These are phyloP conservation scores for Naegleria gruberi DNA, from an alignment of 208 protist species.

Conservation along the genomic window DNA sequence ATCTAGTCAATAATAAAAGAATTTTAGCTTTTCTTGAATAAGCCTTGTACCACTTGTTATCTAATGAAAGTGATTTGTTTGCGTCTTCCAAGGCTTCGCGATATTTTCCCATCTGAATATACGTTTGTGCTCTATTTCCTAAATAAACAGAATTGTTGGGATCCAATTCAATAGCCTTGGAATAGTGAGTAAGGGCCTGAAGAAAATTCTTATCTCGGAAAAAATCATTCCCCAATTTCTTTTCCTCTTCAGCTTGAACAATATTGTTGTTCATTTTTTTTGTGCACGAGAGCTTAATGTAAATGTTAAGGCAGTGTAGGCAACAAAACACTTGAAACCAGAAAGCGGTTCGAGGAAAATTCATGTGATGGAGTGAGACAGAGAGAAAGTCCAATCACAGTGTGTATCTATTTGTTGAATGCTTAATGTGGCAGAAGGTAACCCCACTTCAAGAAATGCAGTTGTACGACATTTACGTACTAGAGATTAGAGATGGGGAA, in stretches of 20 bases:
- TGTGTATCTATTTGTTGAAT: too few relatives aligned
- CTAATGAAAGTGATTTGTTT: constrained; percentile 82
- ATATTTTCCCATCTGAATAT: constrained; percentile 81
- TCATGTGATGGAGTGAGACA: too few relatives aligned
- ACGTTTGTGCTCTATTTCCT: constrained; percentile 60
- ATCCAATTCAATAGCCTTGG: constrained; percentile 33
- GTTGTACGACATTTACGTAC: too few relatives aligned
- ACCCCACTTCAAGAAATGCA: too few relatives aligned
- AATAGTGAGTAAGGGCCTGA: constrained; percentile 33
- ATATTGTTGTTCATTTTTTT: too few relatives aligned
- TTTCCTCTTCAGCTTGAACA: not conserved
- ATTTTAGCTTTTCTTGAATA: constrained; percentile 70
- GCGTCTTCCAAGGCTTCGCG: constrained; percentile 84
- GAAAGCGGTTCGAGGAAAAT: too few relatives aligned
- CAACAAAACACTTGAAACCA: too few relatives aligned
- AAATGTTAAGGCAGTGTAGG: too few relatives aligned
- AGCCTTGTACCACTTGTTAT: constrained; percentile 69
- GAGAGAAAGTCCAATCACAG: too few relatives aligned
- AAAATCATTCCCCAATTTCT: constrained; percentile 44
- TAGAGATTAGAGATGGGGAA: too few relatives aligned
- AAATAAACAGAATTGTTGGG: constrained; percentile 31
- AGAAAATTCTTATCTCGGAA: constrained; percentile 60
- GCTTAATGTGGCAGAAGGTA: too few relatives aligned
- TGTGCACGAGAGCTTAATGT: too few relatives aligned
- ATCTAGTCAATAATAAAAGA: constrained; percentile 83